phyloP scores from a whole-genome alignment of 306 rosid species.

The Begonia peltatifolia region DNA sequence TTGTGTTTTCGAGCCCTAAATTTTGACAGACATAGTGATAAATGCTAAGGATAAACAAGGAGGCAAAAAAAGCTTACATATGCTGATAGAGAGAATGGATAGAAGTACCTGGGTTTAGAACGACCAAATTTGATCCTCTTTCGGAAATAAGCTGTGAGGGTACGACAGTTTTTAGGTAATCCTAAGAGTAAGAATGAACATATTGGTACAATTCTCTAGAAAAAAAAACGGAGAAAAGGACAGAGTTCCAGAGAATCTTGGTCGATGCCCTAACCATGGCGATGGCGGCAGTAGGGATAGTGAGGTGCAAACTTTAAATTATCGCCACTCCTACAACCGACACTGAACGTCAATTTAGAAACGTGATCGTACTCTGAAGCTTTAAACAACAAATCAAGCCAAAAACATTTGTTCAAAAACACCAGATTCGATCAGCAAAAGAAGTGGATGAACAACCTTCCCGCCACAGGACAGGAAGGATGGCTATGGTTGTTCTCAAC shows the following conservation, averaged over 20 bases:
- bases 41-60: not conserved
- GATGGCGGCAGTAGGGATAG: not conserved
- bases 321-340: not conserved
- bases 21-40: too few species aligned
- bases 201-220: not conserved
- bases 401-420: too few species aligned
- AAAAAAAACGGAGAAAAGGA: not conserved
- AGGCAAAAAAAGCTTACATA: not conserved
- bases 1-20: not conserved
- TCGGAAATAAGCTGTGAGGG: constrained; percentile 82
- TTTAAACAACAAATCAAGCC: too few species aligned
- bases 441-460: not conserved
- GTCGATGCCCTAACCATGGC: not conserved
- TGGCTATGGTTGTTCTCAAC: too few species aligned
- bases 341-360: too few species aligned
- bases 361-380: too few species aligned
- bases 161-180: constrained; percentile 79
- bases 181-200: constrained; percentile 31
- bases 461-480: too few species aligned
- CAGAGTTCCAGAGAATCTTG: not conserved
- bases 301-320: not conserved
- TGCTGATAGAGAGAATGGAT: constrained; percentile 1
- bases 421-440: not conserved
- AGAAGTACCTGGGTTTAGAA: constrained; percentile 66
- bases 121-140: constrained; percentile 85